Evolutionary conservation across 139 green algal species (phyloP).

Genomic region (Micractinium conductrix): DNA sequence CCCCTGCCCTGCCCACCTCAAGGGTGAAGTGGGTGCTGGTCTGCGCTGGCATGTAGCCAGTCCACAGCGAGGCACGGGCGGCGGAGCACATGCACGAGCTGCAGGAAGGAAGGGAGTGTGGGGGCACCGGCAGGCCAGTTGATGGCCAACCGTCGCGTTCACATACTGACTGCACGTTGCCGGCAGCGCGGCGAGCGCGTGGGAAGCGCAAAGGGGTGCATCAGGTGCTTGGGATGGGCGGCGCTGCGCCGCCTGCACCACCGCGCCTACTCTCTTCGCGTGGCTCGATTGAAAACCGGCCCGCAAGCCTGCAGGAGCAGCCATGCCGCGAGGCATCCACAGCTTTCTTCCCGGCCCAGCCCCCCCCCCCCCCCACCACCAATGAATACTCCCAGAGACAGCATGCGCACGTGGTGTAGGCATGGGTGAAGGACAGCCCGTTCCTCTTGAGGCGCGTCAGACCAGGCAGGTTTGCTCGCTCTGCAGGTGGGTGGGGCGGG

Average conservation of each 20-base stretch:
- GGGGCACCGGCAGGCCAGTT: not conserved
- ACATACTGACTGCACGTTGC: too few species aligned
- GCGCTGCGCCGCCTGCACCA: too few species aligned
- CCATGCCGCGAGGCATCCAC: too few species aligned
- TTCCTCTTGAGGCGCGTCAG: conserved; percentile 25
- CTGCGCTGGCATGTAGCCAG: conserved; percentile 31
- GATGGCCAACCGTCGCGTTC: not conserved
- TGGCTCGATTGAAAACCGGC: too few species aligned
- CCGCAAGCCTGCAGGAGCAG: too few species aligned
- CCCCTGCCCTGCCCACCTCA: not conserved
- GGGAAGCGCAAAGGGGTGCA: too few species aligned
- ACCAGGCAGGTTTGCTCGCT: conserved; percentile 17
- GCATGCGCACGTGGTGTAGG: conserved; percentile 24
- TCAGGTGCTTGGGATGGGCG: too few species aligned
- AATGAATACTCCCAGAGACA: not conserved
- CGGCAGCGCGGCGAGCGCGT: too few species aligned
- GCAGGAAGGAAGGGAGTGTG: not conserved
- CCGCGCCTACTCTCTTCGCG: too few species aligned
- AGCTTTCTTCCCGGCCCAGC: too few species aligned
- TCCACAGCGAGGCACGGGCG: conserved; percentile 21
- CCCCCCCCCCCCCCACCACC: too few species aligned
- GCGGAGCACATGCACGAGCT: conserved; percentile 36
- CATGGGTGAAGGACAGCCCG: conserved; percentile 15
- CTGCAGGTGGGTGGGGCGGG: not conserved
- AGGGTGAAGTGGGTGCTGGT: conserved; percentile 22